Conservation (phyloP, 495 filamentous ascomycete species). For the Cladorrhinum samala region DNA sequence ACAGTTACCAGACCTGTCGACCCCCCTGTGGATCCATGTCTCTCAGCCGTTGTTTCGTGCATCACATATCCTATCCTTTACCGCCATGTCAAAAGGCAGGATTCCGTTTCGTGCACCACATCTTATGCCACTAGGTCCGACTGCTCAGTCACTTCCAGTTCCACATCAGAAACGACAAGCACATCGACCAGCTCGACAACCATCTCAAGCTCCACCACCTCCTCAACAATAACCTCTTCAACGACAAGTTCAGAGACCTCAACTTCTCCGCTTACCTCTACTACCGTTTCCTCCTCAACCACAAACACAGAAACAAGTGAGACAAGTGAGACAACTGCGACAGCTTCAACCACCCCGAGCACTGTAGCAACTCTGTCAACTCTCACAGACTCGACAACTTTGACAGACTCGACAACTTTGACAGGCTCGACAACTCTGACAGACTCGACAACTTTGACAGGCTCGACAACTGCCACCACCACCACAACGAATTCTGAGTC, state of each 20-base stretch:
- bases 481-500: not conserved
- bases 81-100: no score
- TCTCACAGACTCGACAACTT: not conserved
- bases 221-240: not conserved
- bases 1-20: not conserved
- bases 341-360: not conserved
- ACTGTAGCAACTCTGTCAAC: not conserved
- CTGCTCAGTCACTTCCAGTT: no score
- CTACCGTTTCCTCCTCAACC: not conserved
- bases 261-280: not conserved
- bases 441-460: not conserved
- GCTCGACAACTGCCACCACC: not conserved
- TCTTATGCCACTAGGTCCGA: no score
- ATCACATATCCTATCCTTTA: no score
- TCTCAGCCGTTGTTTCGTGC: no score
- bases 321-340: not conserved
- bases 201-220: not conserved
- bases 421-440: not conserved
- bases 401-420: not conserved
- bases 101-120: no score
- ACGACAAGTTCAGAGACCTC: not conserved
- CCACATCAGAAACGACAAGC: not conserved
- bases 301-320: not conserved
- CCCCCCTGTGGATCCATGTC: not conserved
- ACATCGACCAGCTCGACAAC: not conserved